These are phyloP conservation scores for Aspergillus vadensis DNA, from an alignment of 2,329 filamentous ascomycete genomes.

Conservation along the genomic window DNA sequence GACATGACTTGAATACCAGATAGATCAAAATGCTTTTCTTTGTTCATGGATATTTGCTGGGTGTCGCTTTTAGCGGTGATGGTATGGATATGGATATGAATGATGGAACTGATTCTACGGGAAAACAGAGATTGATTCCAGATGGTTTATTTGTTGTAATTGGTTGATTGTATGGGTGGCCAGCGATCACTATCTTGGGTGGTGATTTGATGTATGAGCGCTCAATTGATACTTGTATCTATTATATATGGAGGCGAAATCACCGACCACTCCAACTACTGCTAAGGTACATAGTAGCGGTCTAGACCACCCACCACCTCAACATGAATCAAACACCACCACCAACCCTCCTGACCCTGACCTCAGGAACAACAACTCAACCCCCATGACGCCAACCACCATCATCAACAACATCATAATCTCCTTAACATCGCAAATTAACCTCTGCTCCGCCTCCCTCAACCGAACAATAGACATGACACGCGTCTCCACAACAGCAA, in stretches of 20 bases:
- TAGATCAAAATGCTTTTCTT: constrained; percentile 23
- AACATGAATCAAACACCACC: background rate
- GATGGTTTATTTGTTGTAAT: too few species aligned
- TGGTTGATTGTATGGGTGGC: too few species aligned
- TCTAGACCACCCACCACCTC: background rate
- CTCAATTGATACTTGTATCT: too few species aligned
- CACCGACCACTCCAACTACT: too few species aligned
- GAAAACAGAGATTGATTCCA: too few species aligned
- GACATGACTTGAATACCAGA: constrained; percentile 27
- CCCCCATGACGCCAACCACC: background rate
- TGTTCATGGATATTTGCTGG: background rate
- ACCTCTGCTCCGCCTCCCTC: background rate
- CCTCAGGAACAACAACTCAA: background rate
- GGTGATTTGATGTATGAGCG: too few species aligned
- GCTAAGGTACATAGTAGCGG: too few species aligned
- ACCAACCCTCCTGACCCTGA: too few species aligned
- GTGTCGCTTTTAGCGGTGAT: constrained; percentile 1
- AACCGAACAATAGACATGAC: background rate
- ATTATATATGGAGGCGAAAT: too few species aligned
- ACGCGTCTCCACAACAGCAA: background rate
- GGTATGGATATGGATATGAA: too few species aligned
- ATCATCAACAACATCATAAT: background rate
- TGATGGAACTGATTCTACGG: too few species aligned
- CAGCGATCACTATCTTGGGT: too few species aligned
- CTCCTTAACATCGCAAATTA: background rate